These are phyloP conservation scores for Pestalotiopsis sp. DNA, from an alignment of 2,329 filamentous ascomycete species.

Conservation along the genomic window DNA sequence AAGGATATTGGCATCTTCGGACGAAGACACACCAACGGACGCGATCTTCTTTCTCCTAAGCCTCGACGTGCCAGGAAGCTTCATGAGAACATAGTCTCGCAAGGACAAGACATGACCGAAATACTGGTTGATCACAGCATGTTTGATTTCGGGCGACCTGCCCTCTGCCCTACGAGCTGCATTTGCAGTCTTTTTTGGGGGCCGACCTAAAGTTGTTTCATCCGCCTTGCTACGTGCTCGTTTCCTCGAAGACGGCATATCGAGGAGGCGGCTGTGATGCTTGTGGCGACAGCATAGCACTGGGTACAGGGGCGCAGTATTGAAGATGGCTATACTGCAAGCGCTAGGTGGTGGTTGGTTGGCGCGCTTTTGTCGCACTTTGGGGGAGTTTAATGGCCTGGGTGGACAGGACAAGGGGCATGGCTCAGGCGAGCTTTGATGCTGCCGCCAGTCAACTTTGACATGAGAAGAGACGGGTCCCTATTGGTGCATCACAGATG, in stretches of 20 bases:
- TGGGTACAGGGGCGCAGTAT: background rate
- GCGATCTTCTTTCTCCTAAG: constrained; percentile 60
- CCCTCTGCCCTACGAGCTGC: background rate
- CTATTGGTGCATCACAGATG: background rate
- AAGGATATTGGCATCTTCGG: constrained; percentile 19
- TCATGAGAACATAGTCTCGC: constrained; percentile 69
- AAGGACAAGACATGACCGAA: constrained; percentile 69
- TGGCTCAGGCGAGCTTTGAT: too few species aligned
- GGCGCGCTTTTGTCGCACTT: background rate
- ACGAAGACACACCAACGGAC: constrained; percentile 37
- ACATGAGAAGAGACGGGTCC: background rate
- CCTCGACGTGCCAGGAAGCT: constrained; percentile 68
- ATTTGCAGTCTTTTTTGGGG: background rate
- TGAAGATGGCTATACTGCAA: background rate
- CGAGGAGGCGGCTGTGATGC: background rate
- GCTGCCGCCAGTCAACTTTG: background rate
- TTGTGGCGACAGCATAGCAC: background rate
- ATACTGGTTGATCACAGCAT: constrained; percentile 69
- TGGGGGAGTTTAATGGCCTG: background rate
- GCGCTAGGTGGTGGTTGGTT: background rate
- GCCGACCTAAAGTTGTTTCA: background rate
- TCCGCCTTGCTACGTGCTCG: background rate
- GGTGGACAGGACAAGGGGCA: too few species aligned
- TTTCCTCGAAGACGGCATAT: constrained; percentile 9
- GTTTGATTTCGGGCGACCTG: constrained; percentile 35